Evolutionary conservation across 2,329 filamentous ascomycete genomes (phyloP).

Genomic region (Exophiala phaeomuriformis): DNA sequence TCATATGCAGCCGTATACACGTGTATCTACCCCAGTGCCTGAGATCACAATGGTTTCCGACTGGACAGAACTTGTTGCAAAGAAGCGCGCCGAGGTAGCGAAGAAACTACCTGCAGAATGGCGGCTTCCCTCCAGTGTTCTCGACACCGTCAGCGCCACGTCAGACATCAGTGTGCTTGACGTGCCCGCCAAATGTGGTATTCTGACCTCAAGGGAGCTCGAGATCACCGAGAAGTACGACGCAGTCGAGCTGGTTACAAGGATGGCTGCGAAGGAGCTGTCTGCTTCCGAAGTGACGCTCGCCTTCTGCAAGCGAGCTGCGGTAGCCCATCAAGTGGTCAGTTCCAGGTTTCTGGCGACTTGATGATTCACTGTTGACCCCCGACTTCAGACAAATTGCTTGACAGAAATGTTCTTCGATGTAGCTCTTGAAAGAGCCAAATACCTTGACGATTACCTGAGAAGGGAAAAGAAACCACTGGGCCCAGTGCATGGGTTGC

Average conservation of each 20-base stretch:
- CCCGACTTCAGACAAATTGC: slow-evolving; percentile 17
- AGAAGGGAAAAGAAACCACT: slow-evolving; percentile 41
- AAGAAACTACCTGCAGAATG: slow-evolving; percentile 28
- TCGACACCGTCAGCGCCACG: slow-evolving; percentile 6
- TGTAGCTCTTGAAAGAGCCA: slow-evolving; percentile 43
- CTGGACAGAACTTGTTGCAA: slow-evolving; percentile 14
- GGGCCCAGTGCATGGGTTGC: slow-evolving; percentile 59
- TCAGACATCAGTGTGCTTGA: slow-evolving; percentile 26
- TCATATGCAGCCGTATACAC: neutral
- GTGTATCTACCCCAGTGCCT: neutral
- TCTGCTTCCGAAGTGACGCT: slow-evolving; percentile 31
- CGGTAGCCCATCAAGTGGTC: slow-evolving; percentile 36
- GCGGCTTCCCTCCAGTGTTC: slow-evolving; percentile 21
- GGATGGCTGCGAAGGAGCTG: slow-evolving; percentile 12
- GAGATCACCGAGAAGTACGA: slow-evolving; percentile 45
- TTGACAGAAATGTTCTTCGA: slow-evolving; percentile 43
- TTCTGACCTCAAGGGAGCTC: slow-evolving; percentile 40
- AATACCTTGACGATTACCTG: slow-evolving; percentile 55
- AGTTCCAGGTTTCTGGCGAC: slow-evolving; percentile 33
- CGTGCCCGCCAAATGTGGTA: slow-evolving; percentile 37
- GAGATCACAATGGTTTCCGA: slow-evolving; percentile 8
- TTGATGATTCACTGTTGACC: neutral
- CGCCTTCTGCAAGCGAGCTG: slow-evolving; percentile 39
- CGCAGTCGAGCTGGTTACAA: slow-evolving; percentile 33
- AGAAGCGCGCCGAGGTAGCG: slow-evolving; percentile 14